Evolutionary conservation across 305 asterid genomes (phyloP).

Genomic region (Fraxinus ornus): DNA sequence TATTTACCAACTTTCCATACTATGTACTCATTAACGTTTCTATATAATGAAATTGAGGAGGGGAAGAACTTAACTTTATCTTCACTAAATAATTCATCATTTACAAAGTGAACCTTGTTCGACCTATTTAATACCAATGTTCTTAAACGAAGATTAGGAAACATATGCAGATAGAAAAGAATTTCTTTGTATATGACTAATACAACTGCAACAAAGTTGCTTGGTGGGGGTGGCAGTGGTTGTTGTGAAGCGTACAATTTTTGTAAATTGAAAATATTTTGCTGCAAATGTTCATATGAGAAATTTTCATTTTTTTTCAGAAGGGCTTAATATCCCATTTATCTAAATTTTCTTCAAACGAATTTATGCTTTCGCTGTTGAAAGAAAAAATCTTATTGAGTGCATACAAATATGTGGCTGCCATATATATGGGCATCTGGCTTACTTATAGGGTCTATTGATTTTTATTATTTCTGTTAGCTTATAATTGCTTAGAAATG

Average conservation of each 20-base stretch:
- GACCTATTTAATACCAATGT: background rate
- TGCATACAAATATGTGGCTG: background rate
- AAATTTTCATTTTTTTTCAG: background rate
- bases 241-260: background rate
- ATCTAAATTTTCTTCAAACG: background rate
- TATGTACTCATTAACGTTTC: no score
- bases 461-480: background rate
- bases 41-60: no score
- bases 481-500: background rate
- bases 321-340: background rate
- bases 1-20: no score
- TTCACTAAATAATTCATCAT: no score
- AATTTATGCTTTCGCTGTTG: background rate
- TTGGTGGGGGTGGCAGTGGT: background rate
- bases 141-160: background rate
- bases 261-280: background rate
- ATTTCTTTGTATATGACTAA: constrained; percentile 10
- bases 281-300: background rate
- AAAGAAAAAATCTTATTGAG: background rate
- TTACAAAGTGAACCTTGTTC: constrained; percentile 4
- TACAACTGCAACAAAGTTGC: background rate
- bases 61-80: no score
- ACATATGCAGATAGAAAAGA: background rate
- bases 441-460: background rate
- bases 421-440: background rate